A percentile compares a stretch with the other conserved stretches of the same genome.
These are phyloP conservation scores for Aureobasidium subglaciale DNA, from an alignment of 2,329 filamentous ascomycete genomes.

Conservation along the genomic window DNA sequence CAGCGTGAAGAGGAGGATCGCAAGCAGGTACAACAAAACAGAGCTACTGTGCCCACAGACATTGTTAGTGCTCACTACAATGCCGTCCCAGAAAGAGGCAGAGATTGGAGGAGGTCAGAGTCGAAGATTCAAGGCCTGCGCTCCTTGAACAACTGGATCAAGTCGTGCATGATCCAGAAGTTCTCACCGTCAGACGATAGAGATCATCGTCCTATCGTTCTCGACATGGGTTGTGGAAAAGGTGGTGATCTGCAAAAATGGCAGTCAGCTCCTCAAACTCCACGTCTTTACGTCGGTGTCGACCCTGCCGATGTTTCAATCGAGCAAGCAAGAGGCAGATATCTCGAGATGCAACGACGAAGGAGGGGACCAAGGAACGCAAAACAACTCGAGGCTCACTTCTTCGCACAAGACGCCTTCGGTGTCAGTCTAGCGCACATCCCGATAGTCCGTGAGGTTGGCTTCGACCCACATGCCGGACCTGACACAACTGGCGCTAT, in stretches of 20 bases:
- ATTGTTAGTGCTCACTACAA: constrained; percentile 94
- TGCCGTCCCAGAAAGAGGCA: constrained; percentile 82
- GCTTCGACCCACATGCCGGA: constrained; percentile 68
- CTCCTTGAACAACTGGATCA: constrained; percentile 98
- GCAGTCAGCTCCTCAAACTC: constrained; percentile 84
- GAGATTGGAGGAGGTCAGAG: constrained; percentile 90
- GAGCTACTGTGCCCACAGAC: constrained; percentile 62
- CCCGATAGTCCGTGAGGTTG: constrained; percentile 74
- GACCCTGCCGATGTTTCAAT: constrained; percentile 92
- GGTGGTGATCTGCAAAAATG: constrained; percentile 93
- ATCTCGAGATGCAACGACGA: constrained; percentile 62
- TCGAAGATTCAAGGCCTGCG: constrained; percentile 91
- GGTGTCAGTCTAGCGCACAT: constrained; percentile 75
- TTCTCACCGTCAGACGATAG: constrained; percentile 54
- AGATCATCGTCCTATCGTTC: constrained; percentile 62
- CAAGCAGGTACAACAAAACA: constrained; percentile 46
- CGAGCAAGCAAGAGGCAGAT: constrained; percentile 80
- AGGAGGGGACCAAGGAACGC: constrained; percentile 32
- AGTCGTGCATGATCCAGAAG: constrained; percentile 94
- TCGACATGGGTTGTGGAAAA: constrained; percentile 95
- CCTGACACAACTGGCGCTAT: constrained; percentile 47
- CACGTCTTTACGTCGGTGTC: constrained; percentile 89
- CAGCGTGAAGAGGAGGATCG: constrained; percentile 35
- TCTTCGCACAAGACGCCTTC: constrained; percentile 89
- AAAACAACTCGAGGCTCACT: constrained; percentile 58